Base-by-base conservation (phyloP, 2,329 filamentous ascomycete genomes). In the Hypoxylon sp. region DNA sequence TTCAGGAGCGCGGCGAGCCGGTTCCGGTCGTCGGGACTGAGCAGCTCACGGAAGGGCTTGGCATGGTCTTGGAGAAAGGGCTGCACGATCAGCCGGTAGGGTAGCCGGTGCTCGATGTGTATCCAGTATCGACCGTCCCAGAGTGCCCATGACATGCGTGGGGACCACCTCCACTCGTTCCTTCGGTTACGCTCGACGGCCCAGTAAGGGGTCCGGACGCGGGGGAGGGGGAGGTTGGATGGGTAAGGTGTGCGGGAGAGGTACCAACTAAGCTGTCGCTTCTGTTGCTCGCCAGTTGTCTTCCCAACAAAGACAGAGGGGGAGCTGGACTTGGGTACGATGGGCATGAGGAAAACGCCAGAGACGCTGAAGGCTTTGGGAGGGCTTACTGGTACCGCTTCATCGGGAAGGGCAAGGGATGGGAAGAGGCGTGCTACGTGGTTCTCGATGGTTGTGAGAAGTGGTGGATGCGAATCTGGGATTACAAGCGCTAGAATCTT, bases 51-150 rank as follows among this genome's bases (percentile, higher is more conserved):
- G 69, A 89, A 88, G 0, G 78, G 69, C 70, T 86, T 85, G 44
- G 82, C 81, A 66, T 85, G 78, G 35, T 81, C 80, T 1, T 74
- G 70, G 2, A 80, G 75, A 71, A 86, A 85, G 0, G 87, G 87
- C 35, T 80, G 81, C 1, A 89, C 69, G 17, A 79, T 75, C 14
- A 86, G 78, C 13, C 76, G 75, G 54, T 80, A 80, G 2, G 82
- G 82, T 5, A 83, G 77, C 4, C 83, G 82, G 51, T 82, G 78
- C 19, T 78, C 77, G 9, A 88, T 61, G 14, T 84, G 81, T 14
- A 90, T 78, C 89, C 89, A 91, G 77, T 85, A 91, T 1, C 89
- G 86, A 0, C 87, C 86, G 76, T 91, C 89, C 80, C 84, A 91
- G 59, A 86, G 76, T 51, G 72, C 66, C 79, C 82, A 83, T 1